phyloP scores from a whole-genome alignment of 2,329 filamentous ascomycete genomes.

The Pseudogymnoascus sp. region DNA sequence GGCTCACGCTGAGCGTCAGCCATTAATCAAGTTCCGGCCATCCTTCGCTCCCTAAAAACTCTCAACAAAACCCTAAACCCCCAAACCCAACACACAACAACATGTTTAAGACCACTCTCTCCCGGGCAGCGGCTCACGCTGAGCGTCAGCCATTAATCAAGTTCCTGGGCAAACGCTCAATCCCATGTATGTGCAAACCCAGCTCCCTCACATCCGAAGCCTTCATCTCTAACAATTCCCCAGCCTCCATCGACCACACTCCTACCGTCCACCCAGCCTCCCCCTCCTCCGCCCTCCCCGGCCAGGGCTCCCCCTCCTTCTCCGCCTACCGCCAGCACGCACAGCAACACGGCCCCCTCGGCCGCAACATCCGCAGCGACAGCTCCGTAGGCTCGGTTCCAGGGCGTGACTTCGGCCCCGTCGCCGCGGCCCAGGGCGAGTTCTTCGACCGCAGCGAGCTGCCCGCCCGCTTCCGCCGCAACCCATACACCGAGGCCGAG shows the following conservation, averaged over 20 bases:
- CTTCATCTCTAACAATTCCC: slow-evolving; percentile 13
- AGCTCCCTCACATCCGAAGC: background rate
- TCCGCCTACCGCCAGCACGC: slow-evolving; percentile 51
- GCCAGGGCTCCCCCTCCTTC: slow-evolving; percentile 42
- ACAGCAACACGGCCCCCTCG: slow-evolving; percentile 50
- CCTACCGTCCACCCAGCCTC: slow-evolving; percentile 49
- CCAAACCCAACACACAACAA: background rate
- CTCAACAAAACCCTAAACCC: background rate
- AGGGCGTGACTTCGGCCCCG: slow-evolving; percentile 63
- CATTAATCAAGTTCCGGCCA: slow-evolving; percentile 35
- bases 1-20: slow-evolving; percentile 28
- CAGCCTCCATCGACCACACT: slow-evolving; percentile 49
- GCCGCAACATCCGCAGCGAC: slow-evolving; percentile 18
- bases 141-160: slow-evolving; percentile 34
- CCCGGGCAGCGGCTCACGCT: slow-evolving; percentile 20
- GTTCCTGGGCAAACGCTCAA: slow-evolving; percentile 33
- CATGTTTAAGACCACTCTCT: slow-evolving; percentile 8
- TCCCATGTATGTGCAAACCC: slow-evolving; percentile 28
- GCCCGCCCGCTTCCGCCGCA: slow-evolving; percentile 71
- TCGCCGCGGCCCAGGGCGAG: slow-evolving; percentile 62
- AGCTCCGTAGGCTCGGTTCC: slow-evolving; percentile 33
- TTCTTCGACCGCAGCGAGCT: slow-evolving; percentile 88
- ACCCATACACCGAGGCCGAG: slow-evolving; percentile 67
- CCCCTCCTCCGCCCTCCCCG: slow-evolving; percentile 43
- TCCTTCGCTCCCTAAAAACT: background rate